Base-by-base conservation (phyloP, 805 yeast genomes). In the Schizosaccharomyces octosporus region DNA sequence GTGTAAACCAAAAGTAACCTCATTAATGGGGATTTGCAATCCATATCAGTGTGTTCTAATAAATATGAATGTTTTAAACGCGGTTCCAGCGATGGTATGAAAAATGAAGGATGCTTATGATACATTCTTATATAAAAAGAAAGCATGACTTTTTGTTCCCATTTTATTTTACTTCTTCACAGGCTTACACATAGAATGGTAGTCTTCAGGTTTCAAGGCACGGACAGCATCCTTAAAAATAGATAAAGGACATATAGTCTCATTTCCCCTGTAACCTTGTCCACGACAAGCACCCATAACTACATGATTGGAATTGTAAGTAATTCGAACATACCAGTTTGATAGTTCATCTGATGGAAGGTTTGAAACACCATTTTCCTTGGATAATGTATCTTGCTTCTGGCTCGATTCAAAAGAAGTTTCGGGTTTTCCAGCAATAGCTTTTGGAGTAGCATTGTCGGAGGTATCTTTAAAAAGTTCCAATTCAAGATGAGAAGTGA, bases 271-370 rank as follows among this genome's bases (percentile, higher is more conserved):
- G 36, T 24, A 51, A 9, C 60, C 60, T 57, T 59, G 59, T 15
- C 54, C 62, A 31, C 48, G 48, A 54, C 66, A 65, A 5, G 62
- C 64, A 7, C 66, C 64, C 48, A 65, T 29, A 31, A 29, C 59
- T 17, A 65, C 54, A 7, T 66, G 66, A 31, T 48, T 58, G 17
- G 64, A 66, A 41, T 65, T 65, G 61, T 65, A 63, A 41, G 57
- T 61, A 24, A 65, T 59, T 15, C 66, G 41, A 9, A 65, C 66
- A 60, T 42, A 65, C 31, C 48, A 43, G 17, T 63, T 59, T 24
- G 48, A 21, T 17, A 24, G 6, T 11, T 51, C 57, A 19, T 17
- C n/a, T 24, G 57, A 21, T 11, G 57, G 27, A 5, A 4, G 6
- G 21, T 24, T 24, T 17, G 57, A 21, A 24, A 17, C 36, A 21